Evolutionary conservation across 768 basidiomycete genomes (phyloP), one percentile per base, ranked within the genome.

Genomic region (Pleurotus tuoliensis): DNA sequence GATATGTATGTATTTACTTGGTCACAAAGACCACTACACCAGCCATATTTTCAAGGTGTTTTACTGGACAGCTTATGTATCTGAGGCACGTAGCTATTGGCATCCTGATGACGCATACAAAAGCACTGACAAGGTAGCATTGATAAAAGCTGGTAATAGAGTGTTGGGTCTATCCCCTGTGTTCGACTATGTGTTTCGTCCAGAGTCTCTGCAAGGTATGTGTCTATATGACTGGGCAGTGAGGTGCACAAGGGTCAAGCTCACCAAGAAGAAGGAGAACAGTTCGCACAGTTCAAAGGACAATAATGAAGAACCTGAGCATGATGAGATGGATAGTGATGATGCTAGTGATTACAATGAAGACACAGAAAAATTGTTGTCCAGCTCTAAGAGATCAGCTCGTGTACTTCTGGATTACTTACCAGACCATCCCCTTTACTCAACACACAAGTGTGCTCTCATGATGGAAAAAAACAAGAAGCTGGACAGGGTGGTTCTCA

Each of bases 151-250:
- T 7, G 20, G 20, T 43, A 20, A 49, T 6, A 47, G 50, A 7
- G 46, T 65, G 34, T 48, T 62, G 25, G 62, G 62, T 34, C 48
- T 63, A 34, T 65, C 66, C 3, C 55, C 47, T 45, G 62, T 68
- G 11, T 52, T 63, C 57, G 68, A 70, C 47, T 71, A 71, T 52
- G 65, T 63, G 16, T 67, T 59, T 52, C 47, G 70, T 20, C 62
- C 70, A 9, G 16, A n/a, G 5, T 44, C 59, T 27, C 56, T 65
- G 3, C 62, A 67, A 12, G 2, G 59, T 57, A 43, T 67, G 27
- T 57, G 39, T 57, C 51, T 71, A n/a, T 71, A 71, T 64, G 67
- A 73, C 22, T 71, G 64, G 65, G 52, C 67, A 25, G 22, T 56
- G 39, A 27, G 56, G 18, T 62, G 56, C 43, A 55, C 56, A 30